Conservation (phyloP, 148 eudicot species). For the Rhododendron williamsianum region DNA sequence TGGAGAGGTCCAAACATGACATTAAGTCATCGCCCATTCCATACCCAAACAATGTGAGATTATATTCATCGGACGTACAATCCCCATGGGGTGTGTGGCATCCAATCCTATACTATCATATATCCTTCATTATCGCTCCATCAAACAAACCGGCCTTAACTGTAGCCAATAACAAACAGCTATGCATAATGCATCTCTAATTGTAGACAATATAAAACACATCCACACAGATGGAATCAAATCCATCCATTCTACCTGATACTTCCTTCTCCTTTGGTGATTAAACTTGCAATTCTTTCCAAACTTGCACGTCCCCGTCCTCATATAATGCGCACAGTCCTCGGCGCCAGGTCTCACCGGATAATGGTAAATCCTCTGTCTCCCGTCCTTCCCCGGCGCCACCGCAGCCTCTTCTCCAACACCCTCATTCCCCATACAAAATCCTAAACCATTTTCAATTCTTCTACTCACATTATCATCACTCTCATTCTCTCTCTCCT, state of each 20-base stretch:
- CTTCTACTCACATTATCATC: neutral
- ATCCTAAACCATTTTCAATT: neutral
- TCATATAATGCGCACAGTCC: slow-evolving; percentile 43
- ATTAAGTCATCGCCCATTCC: too few relatives aligned
- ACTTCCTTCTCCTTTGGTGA: slow-evolving; percentile 50
- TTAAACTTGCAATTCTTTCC: slow-evolving; percentile 62
- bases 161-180: neutral
- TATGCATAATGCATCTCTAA: neutral
- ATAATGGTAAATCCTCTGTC: slow-evolving; percentile 20
- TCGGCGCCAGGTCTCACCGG: slow-evolving; percentile 65
- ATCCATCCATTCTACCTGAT: slow-evolving; percentile 34
- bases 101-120: neutral
- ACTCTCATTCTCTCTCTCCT: neutral
- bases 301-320: slow-evolving; percentile 45
- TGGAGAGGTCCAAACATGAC: too few relatives aligned
- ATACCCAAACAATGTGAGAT: too few relatives aligned
- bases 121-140: neutral
- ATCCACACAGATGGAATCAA: neutral
- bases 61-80: neutral
- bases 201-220: neutral
- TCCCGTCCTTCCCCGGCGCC: slow-evolving; percentile 6
- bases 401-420: neutral
- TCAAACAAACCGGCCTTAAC: neutral
- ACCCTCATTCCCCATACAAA: neutral
- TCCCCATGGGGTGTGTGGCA: neutral